A percentile compares a stretch with the other conserved stretches of the same genome.
Evolutionary conservation across 2,329 filamentous ascomycete genomes (phyloP).

Genomic region (Fusarium beomiforme): DNA sequence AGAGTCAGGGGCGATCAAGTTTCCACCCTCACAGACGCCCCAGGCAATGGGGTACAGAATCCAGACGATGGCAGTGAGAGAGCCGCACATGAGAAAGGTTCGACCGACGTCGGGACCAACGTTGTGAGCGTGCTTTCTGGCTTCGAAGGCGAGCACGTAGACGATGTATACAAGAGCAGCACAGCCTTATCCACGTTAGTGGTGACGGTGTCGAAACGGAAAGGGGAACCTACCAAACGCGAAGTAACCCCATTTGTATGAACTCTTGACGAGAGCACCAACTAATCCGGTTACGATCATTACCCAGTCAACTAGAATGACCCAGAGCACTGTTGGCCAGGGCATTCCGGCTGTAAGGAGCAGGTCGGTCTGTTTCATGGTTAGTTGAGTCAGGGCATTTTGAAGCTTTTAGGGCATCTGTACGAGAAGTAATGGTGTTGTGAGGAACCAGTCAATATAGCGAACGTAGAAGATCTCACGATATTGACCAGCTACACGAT

Average conservation of each 20-base stretch:
- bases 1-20: constrained; percentile 66
- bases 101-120: constrained; percentile 64
- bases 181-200: constrained; percentile 42
- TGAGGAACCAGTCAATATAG: constrained; percentile 63
- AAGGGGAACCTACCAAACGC: constrained; percentile 50
- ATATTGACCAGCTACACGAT: constrained; percentile 58
- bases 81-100: constrained; percentile 65
- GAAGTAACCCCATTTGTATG: constrained; percentile 68
- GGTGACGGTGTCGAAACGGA: accelerated
- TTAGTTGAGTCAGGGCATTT: too few species aligned
- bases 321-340: constrained; percentile 63
- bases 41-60: constrained; percentile 67
- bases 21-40: constrained; percentile 63
- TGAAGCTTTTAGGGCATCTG: too few species aligned
- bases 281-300: constrained; percentile 59
- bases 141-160: constrained; percentile 53
- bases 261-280: constrained; percentile 56
- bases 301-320: constrained; percentile 58
- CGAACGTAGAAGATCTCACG: constrained; percentile 67
- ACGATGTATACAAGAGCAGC: constrained; percentile 58
- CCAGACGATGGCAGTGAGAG: constrained; percentile 64
- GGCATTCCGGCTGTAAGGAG: constrained; percentile 67
- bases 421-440: constrained; percentile 68
- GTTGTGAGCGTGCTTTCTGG: constrained; percentile 59
- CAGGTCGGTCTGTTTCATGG: constrained; percentile 56